Evolutionary conservation across 1,139 yeast genomes (phyloP).

Genomic region (Wickerhamomyces sp.): DNA sequence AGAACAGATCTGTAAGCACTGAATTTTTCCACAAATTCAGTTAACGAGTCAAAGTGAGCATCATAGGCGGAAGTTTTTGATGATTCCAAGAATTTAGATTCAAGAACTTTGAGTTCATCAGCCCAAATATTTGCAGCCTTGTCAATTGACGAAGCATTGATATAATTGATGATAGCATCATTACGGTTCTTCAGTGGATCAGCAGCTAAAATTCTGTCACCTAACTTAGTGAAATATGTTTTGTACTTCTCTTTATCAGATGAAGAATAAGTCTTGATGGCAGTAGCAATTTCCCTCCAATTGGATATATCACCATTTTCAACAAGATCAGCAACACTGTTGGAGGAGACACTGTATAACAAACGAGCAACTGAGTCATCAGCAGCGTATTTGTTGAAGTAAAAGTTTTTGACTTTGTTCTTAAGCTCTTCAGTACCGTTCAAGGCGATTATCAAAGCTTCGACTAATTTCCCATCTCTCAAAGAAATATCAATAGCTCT

Average conservation of each 20-base stretch:
- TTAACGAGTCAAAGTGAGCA: conserved; percentile 80
- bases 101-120: conserved; percentile 61
- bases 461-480: conserved; percentile 58
- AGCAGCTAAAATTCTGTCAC: conserved; percentile 58
- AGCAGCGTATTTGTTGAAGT: conserved; percentile 54
- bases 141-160: conserved; percentile 79
- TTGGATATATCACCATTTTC: conserved; percentile 69
- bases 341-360: conserved; percentile 58
- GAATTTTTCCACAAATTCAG: conserved; percentile 78
- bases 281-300: conserved; percentile 81
- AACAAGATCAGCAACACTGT: conserved; percentile 68
- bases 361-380: conserved; percentile 66
- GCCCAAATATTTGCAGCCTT: conserved; percentile 83
- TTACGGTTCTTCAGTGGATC: conserved; percentile 46
- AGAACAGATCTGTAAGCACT: conserved; percentile 65
- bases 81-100: conserved; percentile 44
- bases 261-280: conserved; percentile 54
- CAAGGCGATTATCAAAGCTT: conserved; percentile 79
- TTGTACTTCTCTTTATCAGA: conserved; percentile 44
- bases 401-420: conserved; percentile 65
- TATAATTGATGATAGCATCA: conserved; percentile 72
- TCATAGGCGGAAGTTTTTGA: conserved; percentile 61
- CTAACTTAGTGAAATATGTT: conserved; percentile 58
- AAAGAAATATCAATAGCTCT: conserved; percentile 70
- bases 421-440: conserved; percentile 63